Evolutionary conservation across 2,329 filamentous ascomycete species (phyloP), one percentile per base, ranked within the genome.

Genomic region (Rhexocercosporidium sp.): DNA sequence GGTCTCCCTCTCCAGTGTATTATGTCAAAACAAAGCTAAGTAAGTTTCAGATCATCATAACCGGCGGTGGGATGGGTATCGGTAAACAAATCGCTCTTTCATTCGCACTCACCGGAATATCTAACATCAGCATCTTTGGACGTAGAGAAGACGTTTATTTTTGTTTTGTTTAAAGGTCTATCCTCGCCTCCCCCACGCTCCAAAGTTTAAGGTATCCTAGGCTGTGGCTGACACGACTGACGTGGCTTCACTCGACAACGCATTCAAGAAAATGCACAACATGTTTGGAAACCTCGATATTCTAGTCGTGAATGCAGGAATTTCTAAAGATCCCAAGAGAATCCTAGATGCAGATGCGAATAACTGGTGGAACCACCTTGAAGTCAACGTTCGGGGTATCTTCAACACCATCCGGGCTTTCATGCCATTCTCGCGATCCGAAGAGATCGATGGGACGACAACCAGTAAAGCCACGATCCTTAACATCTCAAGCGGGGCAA

Each of bases 111-210:
- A 67, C 72, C n/a, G 61, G 64, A 3, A 69, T 71, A 37, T 74
- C 74, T 44, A 70, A 63, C 9, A 67, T 79, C 37, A 59, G 75
- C 51, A 70, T 77, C 31, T 69, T 73, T 20, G 75, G 74, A 8
- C 74, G 70, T 41, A 70, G n/a, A 14, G 11, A 46, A 5, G 41
- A 46, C n/a, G 14, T 18, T 46, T 16, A 7, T 53, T 22, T n/a
- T n/a, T n/a, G n/a, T n/a, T n/a, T n/a, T n/a, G 7, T n/a, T 53
- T 16, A 14, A 29, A 7, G 7, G 5, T 6, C 16, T 8, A 53
- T 53, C 49, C 5, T 53, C 49, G 16, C 25, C 25, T 29, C n/a
- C 12, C 49, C 49, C 20, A 16, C 12, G 8, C 49, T 16, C 27
- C 3, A 3, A 20, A 54, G 16, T 9, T 9, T 16, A 29, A 54